Base-by-base conservation (phyloP, 495 filamentous ascomycete species). In the Jackrogersella minutella region DNA sequence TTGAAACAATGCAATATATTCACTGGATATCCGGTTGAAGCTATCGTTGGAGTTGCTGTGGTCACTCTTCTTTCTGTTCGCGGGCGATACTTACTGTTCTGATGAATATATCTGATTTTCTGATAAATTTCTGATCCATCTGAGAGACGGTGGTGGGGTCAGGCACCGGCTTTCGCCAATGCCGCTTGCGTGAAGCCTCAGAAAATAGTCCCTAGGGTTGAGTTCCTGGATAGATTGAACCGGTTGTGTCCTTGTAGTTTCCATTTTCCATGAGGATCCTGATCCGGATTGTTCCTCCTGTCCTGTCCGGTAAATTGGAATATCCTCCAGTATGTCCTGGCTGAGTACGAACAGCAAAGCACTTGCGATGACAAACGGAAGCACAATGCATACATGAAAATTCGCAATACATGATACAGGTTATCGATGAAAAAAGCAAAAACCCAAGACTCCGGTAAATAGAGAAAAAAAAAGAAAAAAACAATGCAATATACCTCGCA, bases 401-500 rank as follows among this genome's bases (percentile, higher is more conserved):
- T 51, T 54, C 26, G 22, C 43, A 44, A 24, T 64, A 73, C 69
- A 72, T 63, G 60, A 7, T 44, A 3, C 53, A 53, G 33, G 21
- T 26, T 26, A 21, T 26, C 16, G 5, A 22, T 34, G 39, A 17
- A 31, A 56, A 65, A 73, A 68, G 1, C 46, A 65, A 31, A n/a
- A 57, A 46, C 65, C 65, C 62, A 33, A 62, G 66, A 74, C 69
- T 72, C 69, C 72, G 63, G 68, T 55, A 70, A 55, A 31, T 3
- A 3, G 34, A 66, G 52, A 40, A 66, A 71, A 44, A 51, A 73
- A 73, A 71, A 56, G 10, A 44, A 72, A 70, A 73, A 68, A 68
- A 64, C 74, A 72, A 73, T 68, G 68, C 66, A 72, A 67, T 78
- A 81, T 82, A 83, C 81, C 81, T 83, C 72, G 81, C 78, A 73